Conservation (phyloP, 208 protist species). For the Wallacemonas sp. region DNA sequence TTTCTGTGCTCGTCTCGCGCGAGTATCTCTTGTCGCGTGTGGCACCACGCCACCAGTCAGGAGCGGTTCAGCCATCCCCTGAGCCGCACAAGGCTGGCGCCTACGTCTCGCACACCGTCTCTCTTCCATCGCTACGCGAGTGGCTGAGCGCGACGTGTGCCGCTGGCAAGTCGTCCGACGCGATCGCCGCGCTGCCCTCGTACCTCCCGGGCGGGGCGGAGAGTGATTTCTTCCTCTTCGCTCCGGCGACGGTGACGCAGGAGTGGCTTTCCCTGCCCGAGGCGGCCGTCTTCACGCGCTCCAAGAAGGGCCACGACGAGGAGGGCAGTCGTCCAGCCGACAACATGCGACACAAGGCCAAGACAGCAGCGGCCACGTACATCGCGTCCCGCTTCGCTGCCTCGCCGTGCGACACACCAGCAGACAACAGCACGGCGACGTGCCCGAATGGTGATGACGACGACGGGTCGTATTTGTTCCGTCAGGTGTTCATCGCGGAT, state of each 20-base stretch:
- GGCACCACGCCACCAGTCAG: neutral
- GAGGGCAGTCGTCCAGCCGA: neutral
- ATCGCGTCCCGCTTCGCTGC: constrained; percentile 32
- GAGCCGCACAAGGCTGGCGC: neutral
- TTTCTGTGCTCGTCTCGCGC: constrained; percentile 38
- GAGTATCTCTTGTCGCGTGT: constrained; percentile 13
- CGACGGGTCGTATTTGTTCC: constrained; percentile 36
- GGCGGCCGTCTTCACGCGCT: constrained; percentile 14
- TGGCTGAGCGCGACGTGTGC: constrained; percentile 1
- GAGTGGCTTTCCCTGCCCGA: constrained; percentile 27
- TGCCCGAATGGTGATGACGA: too few species aligned
- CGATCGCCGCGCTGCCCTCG: neutral
- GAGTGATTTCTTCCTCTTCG: constrained; percentile 20
- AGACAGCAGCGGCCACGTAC: constrained; percentile 34
- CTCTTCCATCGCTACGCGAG: constrained; percentile 14
- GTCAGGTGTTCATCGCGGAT: constrained; percentile 32
- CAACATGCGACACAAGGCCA: constrained; percentile 30
- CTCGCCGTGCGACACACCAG: neutral
- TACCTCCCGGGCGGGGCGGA: neutral
- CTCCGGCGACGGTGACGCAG: constrained; percentile 20
- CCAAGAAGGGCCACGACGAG: neutral
- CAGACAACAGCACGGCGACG: too few species aligned
- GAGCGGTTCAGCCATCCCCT: too few species aligned
- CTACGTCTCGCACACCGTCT: constrained; percentile 13
- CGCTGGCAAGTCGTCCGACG: neutral